Evolutionary conservation across 2,329 filamentous ascomycete species (phyloP).

Genomic region (Simplicillium sp.): DNA sequence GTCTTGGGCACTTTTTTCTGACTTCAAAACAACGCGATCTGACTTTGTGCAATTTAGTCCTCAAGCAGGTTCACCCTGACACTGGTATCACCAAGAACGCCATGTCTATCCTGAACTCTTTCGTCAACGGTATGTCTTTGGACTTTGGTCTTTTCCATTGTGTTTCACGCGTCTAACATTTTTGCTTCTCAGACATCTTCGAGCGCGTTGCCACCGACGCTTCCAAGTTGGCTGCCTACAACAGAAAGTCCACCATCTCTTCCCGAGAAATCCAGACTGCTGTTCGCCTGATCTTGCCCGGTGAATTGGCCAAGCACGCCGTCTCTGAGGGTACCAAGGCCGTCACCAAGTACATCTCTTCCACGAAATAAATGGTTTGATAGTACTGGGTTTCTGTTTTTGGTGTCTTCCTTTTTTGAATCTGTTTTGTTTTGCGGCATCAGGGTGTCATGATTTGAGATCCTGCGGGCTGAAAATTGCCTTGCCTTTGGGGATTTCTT

Average conservation of each 20-base stretch:
- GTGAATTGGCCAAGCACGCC: slow-evolving; percentile 98
- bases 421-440: slow-evolving; percentile 40
- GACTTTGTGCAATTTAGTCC: slow-evolving; percentile 50
- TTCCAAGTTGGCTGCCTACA: slow-evolving; percentile 98
- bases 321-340: slow-evolving; percentile 99
- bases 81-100: slow-evolving; percentile 99
- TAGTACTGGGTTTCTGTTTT: slow-evolving; percentile 50
- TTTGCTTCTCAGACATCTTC: slow-evolving; percentile 67
- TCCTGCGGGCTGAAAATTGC: slow-evolving; percentile 27
- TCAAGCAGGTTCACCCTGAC: slow-evolving; percentile 99
- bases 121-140: slow-evolving; percentile 80
- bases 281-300: slow-evolving; percentile 92
- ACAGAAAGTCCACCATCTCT: slow-evolving; percentile 99
- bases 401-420: slow-evolving; percentile 35
- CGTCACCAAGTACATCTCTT: slow-evolving; percentile 99
- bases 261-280: slow-evolving; percentile 99
- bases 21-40: background rate
- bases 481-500: slow-evolving; percentile 43
- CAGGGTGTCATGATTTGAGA: slow-evolving; percentile 49
- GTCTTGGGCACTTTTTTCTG: slow-evolving; percentile 5
- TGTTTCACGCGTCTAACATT: background rate
- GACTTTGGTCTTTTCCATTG: background rate
- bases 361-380: slow-evolving; percentile 76
- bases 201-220: slow-evolving; percentile 98
- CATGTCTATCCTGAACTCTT: slow-evolving; percentile 99